Evolutionary conservation across 192 early-diverging fungal species (phyloP).

Genomic region (Gorgonomyces haynaldii): DNA sequence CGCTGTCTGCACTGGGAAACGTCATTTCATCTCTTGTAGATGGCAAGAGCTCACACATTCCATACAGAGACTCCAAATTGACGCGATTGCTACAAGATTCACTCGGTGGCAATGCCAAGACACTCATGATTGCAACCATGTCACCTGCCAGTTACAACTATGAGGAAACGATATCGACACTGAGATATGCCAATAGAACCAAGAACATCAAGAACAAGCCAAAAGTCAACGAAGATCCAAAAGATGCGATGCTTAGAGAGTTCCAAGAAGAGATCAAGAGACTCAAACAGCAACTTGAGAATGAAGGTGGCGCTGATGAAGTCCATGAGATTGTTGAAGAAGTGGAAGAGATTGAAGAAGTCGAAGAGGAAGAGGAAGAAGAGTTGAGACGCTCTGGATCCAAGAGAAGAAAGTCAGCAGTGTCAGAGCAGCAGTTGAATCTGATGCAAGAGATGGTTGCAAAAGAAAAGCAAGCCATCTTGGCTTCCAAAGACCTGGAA

Average conservation of each 20-base stretch:
- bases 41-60: constrained; percentile 51
- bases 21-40: constrained; percentile 55
- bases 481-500: constrained; percentile 42
- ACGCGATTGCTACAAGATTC: constrained; percentile 57
- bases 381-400: neutral
- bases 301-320: constrained; percentile 28
- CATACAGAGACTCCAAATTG: constrained; percentile 53
- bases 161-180: constrained; percentile 51
- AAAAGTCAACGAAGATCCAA: constrained; percentile 59
- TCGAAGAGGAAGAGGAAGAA: constrained; percentile 17
- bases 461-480: constrained; percentile 38
- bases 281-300: constrained; percentile 43
- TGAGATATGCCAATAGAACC: constrained; percentile 51
- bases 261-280: constrained; percentile 58
- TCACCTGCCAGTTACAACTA: constrained; percentile 53
- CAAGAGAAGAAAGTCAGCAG: constrained; percentile 3
- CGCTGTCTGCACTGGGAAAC: constrained; percentile 49
- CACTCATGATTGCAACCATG: constrained; percentile 53
- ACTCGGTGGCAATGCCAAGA: constrained; percentile 53
- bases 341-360: constrained; percentile 38
- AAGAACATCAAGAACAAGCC: constrained; percentile 63
- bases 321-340: constrained; percentile 39
- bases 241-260: constrained; percentile 54
- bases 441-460: constrained; percentile 37
- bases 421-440: constrained; percentile 22